These are phyloP conservation scores for Aegilops bicornis DNA, from an alignment of 176 grass and related monocot species.

Conservation along the genomic window DNA sequence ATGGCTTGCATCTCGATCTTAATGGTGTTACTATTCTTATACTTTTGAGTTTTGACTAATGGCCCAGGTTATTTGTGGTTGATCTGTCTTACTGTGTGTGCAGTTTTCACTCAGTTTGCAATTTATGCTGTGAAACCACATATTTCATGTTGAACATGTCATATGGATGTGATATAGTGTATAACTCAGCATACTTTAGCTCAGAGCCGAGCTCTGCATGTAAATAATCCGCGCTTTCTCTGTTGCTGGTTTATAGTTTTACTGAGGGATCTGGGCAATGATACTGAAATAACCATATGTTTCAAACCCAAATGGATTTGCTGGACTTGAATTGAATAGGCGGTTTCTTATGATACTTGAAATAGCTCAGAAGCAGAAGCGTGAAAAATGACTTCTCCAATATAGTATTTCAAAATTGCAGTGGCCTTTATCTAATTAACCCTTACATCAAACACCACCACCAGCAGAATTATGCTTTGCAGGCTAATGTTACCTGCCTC, in stretches of 20 bases:
- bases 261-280: neutral
- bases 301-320: neutral
- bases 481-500: neutral
- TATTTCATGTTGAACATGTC: constrained; percentile 17
- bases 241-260: constrained; percentile 3
- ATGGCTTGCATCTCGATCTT: constrained; percentile 13
- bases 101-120: neutral
- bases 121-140: neutral
- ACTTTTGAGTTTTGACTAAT: neutral
- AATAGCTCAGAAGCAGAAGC: neutral
- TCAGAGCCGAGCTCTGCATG: neutral
- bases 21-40: neutral
- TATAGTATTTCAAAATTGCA: neutral
- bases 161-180: neutral
- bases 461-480: neutral
- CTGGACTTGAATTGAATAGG: neutral
- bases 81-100: no score
- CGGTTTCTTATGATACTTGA: neutral
- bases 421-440: neutral
- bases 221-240: neutral
- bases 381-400: neutral
- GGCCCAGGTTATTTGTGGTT: neutral
- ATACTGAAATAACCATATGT: neutral
- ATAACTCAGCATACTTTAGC: constrained; percentile 2
- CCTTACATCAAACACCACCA: neutral